Evolutionary conservation across 1,139 yeast species (phyloP), one percentile per base, ranked within the genome.

Genomic region (Suhomyces terraborum): DNA sequence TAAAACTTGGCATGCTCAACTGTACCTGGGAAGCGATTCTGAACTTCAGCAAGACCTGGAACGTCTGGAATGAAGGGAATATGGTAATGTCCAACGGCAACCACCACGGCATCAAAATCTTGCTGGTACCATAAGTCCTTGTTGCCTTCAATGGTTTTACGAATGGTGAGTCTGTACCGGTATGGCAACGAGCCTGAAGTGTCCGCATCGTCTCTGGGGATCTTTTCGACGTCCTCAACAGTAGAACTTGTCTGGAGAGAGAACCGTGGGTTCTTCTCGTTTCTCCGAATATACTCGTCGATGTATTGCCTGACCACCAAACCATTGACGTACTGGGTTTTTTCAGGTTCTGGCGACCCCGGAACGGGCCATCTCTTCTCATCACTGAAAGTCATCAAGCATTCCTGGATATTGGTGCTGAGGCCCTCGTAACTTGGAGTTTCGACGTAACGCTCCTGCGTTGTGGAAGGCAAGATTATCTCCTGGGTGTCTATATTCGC

Each of bases 11-110:
- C 65, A 54, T 76, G 75, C 42, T 65, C 60, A 2, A 75, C 52
- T 7, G 55, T 52, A 0, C 49, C 46, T 2, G 69, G 69, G 35
- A 47, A 61, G 35, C 47, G 41, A 6, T 47, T 45, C 39, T 64
- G 68, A 2, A 69, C 57, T 35, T 61, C 62, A 2, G 48, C 50
- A 32, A 74, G 55, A 0, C 80, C 80, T 3, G 66, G 60, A 4
- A 73, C 68, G 9, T 56, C 49, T 2, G 84, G 84, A 27, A 76
- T 62, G 40, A 53, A 64, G 2, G 83, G 83, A 4, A 70, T 68
- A 18, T 73, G 70, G 52, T 76, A 79, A 52, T 79, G 83, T 13
- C 84, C 84, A 33, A 73, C 70, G 1, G 82, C 75, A 8, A 77
- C 59, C 4, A 78, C 69, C 4, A 78, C 67, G n/a, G 73, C 71